Evolutionary conservation across 805 yeast species (phyloP), one percentile per base, ranked within the genome.

Genomic region (Lipomyces starkeyi): DNA sequence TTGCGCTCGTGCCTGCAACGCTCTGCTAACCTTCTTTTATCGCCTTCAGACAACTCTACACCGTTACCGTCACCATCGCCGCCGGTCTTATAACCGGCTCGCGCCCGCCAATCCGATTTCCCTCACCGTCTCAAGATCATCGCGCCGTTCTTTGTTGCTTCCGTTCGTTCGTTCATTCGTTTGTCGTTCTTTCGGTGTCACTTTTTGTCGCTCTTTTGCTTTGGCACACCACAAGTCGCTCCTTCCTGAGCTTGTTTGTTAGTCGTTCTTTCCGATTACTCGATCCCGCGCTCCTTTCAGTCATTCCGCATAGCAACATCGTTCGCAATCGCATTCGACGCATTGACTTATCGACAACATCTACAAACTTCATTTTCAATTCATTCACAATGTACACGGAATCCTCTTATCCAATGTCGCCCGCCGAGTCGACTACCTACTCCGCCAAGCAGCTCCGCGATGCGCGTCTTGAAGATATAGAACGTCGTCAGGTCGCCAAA

Each of bases 211-310:
- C 20, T 43, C 49, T 43, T 43, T 43, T 43, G 49, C 49, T 43
- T 43, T 43, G 49, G 49, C 49, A 43, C 47, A 25, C 61, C 70
- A 65, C 72, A 69, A 64, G 68, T 66, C 57, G 70, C 71, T 70
- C 73, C 70, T 70, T 68, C 71, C 70, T 67, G 67, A 69, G 66
- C 67, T 35, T 43, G 56, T 34, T n/a, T n/a, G 65, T 62, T 66
- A 22, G 22, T 62, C 67, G 32, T 61, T 64, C 57, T 43, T 52
- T 53, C 52, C n/a, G 60, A 34, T 59, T 37, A 40, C 40, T 27
- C n/a, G 43, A 43, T 34, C 54, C 27, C 11, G 27, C 20, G 17
- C 25, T 59, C 47, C 8, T 62, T 25, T 35, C 20, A 25, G 56
- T 29, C 17, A 43, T 37, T 58, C 25, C 37, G 29, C 13, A 53